Evolutionary conservation across 2,329 filamentous ascomycete species (phyloP).

Genomic region (Huntiella abstrusa): DNA sequence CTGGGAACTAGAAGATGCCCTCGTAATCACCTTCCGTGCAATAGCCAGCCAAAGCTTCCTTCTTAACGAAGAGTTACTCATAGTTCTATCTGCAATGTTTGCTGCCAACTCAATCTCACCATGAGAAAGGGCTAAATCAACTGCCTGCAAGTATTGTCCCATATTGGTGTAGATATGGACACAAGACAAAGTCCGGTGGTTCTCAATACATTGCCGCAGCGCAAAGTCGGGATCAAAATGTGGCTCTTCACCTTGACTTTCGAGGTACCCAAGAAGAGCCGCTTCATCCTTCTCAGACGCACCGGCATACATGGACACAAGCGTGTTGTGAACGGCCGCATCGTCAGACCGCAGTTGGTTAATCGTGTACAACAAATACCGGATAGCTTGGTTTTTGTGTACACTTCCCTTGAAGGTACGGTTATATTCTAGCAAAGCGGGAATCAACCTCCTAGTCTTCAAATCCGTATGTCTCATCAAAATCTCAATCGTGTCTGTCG

Average conservation of each 20-base stretch:
- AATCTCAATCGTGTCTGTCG: slow-evolving; percentile 79
- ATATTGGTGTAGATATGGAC: slow-evolving; percentile 96
- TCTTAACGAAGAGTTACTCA: slow-evolving; percentile 58
- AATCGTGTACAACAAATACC: slow-evolving; percentile 86
- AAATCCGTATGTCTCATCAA: slow-evolving; percentile 80
- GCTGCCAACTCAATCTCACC: slow-evolving; percentile 78
- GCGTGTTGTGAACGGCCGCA: slow-evolving; percentile 86
- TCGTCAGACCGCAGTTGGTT: slow-evolving; percentile 65
- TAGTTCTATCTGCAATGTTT: slow-evolving; percentile 70
- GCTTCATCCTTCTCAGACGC: slow-evolving; percentile 69
- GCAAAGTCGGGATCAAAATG: slow-evolving; percentile 93
- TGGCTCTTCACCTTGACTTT: slow-evolving; percentile 72
- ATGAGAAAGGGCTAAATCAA: slow-evolving; percentile 79
- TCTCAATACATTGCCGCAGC: slow-evolving; percentile 81
- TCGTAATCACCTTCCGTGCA: slow-evolving; percentile 79
- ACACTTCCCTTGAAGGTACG: slow-evolving; percentile 51
- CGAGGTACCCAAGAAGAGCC: slow-evolving; percentile 70
- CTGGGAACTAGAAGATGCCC: slow-evolving; percentile 25
- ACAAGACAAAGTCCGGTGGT: slow-evolving; percentile 80
- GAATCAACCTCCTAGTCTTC: slow-evolving; percentile 73
- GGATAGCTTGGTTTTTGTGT: slow-evolving; percentile 69
- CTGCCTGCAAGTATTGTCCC: slow-evolving; percentile 83
- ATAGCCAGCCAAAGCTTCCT: slow-evolving; percentile 95
- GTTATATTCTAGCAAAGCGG: slow-evolving; percentile 86
- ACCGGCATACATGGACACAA: slow-evolving; percentile 89